Evolutionary conservation across 352 stramenopile species (phyloP), one percentile per base, ranked within the genome.

Genomic region (Elongisporangium prolatum): DNA sequence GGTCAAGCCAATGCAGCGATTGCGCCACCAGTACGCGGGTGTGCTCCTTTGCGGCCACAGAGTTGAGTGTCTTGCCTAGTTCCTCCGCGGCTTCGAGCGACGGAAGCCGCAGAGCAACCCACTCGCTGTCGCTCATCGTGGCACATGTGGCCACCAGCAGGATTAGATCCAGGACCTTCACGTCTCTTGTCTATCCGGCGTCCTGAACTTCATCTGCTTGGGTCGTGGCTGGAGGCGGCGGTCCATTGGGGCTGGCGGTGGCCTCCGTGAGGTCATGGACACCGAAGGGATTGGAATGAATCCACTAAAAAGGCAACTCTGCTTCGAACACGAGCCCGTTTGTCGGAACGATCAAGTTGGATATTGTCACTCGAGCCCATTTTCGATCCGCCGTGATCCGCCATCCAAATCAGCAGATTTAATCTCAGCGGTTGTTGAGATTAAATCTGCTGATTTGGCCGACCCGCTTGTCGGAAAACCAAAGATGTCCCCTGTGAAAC

Each of bases 51-150:
- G 71, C 64, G 18, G 83, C 67, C 44, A 89, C 80, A 53, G 69
- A 72, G 61, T 84, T 69, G 48, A 90, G 66, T 52, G 70, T 80
- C 53, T 84, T 71, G n/a, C 78, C 83, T 7, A 92, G 71, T 50
- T 84, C 70, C 58, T 92, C 71, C 11, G 80, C 83, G 5, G 74
- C 63, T 24, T 77, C 58, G 20, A 92, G 69, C 38, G 80, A 84
- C 34, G 83, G 83, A n/a, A 84, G 50, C 4, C 69, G 75, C 44
- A 92, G 62, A 22, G 68, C 64, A 10, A 59, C 65, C 72, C 80
- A 88, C 57, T 92, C 82, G 18, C 50, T 64, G 24, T 77, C 69
- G 21, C 60, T 82, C 5, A 47, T 56, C 21, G 87, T 61, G 20
- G 75, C 57, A 6, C 72, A 50, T 11, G 77, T 78, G 21, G 67